Conservation (phyloP, 2,329 filamentous ascomycete species). For the Alternaria novae-zelandiae region DNA sequence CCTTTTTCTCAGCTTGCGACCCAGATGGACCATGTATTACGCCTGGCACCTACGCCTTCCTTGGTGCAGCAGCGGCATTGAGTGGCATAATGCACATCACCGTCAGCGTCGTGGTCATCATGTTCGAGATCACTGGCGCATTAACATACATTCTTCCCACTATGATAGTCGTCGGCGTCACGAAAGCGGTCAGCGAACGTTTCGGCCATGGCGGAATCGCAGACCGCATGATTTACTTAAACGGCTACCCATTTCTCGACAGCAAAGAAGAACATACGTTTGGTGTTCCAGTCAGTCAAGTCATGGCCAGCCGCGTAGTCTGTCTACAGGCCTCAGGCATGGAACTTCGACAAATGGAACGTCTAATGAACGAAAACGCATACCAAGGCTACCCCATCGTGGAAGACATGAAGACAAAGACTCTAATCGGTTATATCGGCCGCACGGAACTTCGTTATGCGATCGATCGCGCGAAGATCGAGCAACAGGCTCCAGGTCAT, state of each 20-base stretch:
- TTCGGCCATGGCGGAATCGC: constrained; percentile 97
- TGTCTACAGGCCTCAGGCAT: constrained; percentile 77
- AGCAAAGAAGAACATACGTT: constrained; percentile 98
- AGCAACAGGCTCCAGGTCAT: constrained; percentile 63
- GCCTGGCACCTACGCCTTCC: constrained; percentile 93
- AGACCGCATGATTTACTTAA: constrained; percentile 99
- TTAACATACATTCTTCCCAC: constrained; percentile 96
- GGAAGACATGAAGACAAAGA: constrained; percentile 72
- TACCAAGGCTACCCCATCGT: constrained; percentile 95
- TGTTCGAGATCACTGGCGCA: constrained; percentile 98
- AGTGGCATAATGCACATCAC: constrained; percentile 99
- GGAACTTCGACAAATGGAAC: constrained; percentile 76
- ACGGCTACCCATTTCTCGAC: constrained; percentile 94
- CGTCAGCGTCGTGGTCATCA: constrained; percentile 95
- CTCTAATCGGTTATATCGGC: constrained; percentile 88
- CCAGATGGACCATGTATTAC: constrained; percentile 96
- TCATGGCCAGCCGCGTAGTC: constrained; percentile 81
- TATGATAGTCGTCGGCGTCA: constrained; percentile 98
- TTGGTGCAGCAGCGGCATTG: constrained; percentile 88
- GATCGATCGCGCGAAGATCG: constrained; percentile 77
- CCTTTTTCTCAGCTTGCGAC: constrained; percentile 86
- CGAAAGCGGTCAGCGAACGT: constrained; percentile 87
- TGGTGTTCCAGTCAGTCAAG: constrained; percentile 87
- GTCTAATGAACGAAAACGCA: constrained; percentile 75
- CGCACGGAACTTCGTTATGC: constrained; percentile 91